These are phyloP conservation scores for Lichtheimia corymbifera DNA, from an alignment of 371 early-diverging fungal species.

Conservation along the genomic window DNA sequence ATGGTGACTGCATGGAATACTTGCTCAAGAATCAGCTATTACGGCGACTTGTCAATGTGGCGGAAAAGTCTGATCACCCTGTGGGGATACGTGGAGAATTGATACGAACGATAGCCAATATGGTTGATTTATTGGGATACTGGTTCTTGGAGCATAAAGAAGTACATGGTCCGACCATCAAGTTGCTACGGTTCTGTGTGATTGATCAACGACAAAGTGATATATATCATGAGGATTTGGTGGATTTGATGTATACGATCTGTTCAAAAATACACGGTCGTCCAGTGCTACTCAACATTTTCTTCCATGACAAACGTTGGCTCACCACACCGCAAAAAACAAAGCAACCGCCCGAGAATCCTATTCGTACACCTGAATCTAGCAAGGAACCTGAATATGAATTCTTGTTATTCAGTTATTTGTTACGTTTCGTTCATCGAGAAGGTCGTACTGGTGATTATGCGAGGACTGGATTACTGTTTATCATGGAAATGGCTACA, in stretches of 20 bases:
- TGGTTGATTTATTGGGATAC: conserved; percentile 86
- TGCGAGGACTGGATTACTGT: conserved; percentile 87
- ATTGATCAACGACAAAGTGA: conserved; percentile 60
- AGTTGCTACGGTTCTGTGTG: conserved; percentile 73
- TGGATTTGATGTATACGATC: conserved; percentile 87
- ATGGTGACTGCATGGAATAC: conserved; percentile 73
- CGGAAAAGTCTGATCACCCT: conserved; percentile 81
- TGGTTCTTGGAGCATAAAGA: conserved; percentile 88
- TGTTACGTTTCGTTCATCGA: conserved; percentile 82
- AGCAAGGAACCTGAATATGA: conserved; percentile 30
- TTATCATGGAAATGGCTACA: conserved; percentile 83
- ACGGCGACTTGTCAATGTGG: conserved; percentile 74
- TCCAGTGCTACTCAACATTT: conserved; percentile 85
- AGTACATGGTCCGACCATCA: conserved; percentile 85
- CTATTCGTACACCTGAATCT: too few relatives aligned
- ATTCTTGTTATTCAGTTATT: conserved; percentile 84
- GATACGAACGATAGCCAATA: conserved; percentile 76
- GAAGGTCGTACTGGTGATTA: conserved; percentile 89
- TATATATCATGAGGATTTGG: conserved; percentile 79
- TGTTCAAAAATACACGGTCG: conserved; percentile 90
- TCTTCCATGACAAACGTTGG: conserved; percentile 83
- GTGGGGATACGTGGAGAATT: conserved; percentile 84
- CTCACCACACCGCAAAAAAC: conserved; percentile 64
- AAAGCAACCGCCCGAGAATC: conserved; percentile 27
- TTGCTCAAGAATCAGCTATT: conserved; percentile 84